Percentiles rank a stretch among this genome's conserved stretches.
phyloP scores from a whole-genome alignment of 164 flowering plant species.

The Amborella trichopoda region DNA sequence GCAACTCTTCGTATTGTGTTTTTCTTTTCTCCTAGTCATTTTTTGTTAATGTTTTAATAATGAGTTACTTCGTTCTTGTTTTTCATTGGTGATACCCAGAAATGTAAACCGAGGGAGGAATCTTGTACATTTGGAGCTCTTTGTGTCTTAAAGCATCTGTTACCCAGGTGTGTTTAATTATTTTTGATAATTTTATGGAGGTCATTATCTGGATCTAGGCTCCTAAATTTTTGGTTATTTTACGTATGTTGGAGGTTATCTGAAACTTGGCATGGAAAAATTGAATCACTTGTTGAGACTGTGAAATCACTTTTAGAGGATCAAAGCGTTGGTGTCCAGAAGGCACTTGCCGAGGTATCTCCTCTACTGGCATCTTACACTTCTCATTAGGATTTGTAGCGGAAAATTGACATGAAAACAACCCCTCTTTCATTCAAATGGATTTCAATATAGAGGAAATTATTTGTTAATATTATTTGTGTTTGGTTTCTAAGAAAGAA shows the following conservation, averaged over 20 bases:
- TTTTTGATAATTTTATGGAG: not conserved
- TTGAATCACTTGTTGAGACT: slow-evolving; percentile 67
- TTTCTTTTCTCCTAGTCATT: not conserved
- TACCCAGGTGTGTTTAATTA: slow-evolving; percentile 61
- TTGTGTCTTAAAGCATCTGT: slow-evolving; percentile 80
- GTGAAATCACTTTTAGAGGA: slow-evolving; percentile 73
- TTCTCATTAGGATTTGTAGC: too few species aligned
- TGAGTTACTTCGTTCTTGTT: not conserved
- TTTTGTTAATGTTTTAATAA: not conserved
- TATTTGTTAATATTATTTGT: too few species aligned
- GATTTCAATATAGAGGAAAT: too few species aligned
- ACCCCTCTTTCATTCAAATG: too few species aligned
- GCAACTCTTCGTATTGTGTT: not conserved
- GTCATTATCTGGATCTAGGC: not conserved
- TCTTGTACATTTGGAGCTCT: slow-evolving; percentile 75
- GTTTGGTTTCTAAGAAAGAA: too few species aligned
- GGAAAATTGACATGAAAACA: too few species aligned
- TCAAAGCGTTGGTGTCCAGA: slow-evolving; percentile 54
- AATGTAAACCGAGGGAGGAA: slow-evolving; percentile 85
- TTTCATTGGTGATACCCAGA: slow-evolving; percentile 25
- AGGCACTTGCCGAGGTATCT: slow-evolving; percentile 82
- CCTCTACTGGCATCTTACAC: too few species aligned
- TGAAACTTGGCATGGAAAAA: slow-evolving; percentile 89
- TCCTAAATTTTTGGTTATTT: not conserved
- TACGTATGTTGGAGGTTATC: slow-evolving; percentile 48